Evolutionary conservation across 345 rosid genomes (phyloP).

Genomic region (Anacardium occidentale): DNA sequence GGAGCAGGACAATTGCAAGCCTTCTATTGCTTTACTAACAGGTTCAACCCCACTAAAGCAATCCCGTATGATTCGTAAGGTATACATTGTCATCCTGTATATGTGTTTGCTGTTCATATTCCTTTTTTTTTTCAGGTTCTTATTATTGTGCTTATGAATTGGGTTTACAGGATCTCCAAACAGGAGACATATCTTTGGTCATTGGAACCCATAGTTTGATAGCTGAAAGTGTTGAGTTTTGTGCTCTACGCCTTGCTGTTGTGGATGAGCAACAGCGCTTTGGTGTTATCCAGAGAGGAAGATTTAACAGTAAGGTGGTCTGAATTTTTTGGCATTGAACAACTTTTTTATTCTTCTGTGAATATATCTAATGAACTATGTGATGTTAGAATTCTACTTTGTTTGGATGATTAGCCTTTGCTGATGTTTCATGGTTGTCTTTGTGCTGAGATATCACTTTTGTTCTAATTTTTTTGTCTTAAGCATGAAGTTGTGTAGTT

Average conservation of each 20-base stretch:
- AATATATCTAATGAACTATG: slow-evolving; percentile 7
- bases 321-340: slow-evolving; percentile 18
- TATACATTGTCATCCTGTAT: slow-evolving; percentile 32
- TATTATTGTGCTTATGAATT: slow-evolving; percentile 23
- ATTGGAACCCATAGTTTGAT: slow-evolving; percentile 96
- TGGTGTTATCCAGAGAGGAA: slow-evolving; percentile 98
- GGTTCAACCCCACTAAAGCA: slow-evolving; percentile 86
- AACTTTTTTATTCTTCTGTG: background rate
- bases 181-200: slow-evolving; percentile 75
- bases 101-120: slow-evolving; percentile 18
- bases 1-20: slow-evolving; percentile 56
- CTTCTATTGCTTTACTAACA: slow-evolving; percentile 83
- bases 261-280: slow-evolving; percentile 98
- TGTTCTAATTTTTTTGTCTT: background rate
- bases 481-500: background rate
- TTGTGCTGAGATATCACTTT: background rate
- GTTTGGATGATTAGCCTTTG: slow-evolving; percentile 2
- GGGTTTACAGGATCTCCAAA: slow-evolving; percentile 67
- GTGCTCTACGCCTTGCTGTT: slow-evolving; percentile 84
- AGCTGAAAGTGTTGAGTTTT: slow-evolving; percentile 79
- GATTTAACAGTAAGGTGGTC: slow-evolving; percentile 89
- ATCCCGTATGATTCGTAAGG: slow-evolving; percentile 85
- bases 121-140: slow-evolving; percentile 15
- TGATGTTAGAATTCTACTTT: background rate
- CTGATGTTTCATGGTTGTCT: slow-evolving; percentile 7